Evolutionary conservation across 225 moss, liverwort and hornwort species (phyloP), one percentile per base, ranked within the genome.

Genomic region (Physcomitrellopsis africana): DNA sequence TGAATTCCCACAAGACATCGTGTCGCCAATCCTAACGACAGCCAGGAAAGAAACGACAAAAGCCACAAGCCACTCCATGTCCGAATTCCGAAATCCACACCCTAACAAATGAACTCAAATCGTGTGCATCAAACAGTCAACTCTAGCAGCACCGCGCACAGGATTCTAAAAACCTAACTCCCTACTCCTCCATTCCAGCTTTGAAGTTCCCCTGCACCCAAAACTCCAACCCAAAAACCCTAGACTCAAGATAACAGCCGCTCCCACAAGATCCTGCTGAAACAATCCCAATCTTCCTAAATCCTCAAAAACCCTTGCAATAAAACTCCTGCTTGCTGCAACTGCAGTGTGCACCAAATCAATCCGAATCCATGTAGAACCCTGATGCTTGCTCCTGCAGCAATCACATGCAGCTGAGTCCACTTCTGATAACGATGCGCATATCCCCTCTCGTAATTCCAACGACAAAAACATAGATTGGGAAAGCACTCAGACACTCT

Each of bases 1-100:
- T 6, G 37, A 20, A n/a, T 11, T 64, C 12, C 29, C 58, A 56
- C 82, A 80, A 26, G 75, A 37, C 18, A 75, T 69, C 10, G 56
- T 55, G 17, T 27, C 61, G 9, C 68, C 68, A 13, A 18, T 42
- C 13, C 57, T 20, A 47, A 47, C 56, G 18, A 51, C 1, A 12
- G 60, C 67, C 67, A 76, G 32, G 17, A 68, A 60, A 37, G 41
- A 47, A 20, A 60, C 37, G 8, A 48, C 7, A 16, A 76, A 17
- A 19, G 27, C 32, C 12, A 46, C 19, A 56, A 18, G 10, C 61
- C 59, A 72, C 61, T 18, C 72, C 72, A 72, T 72, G 46, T 11
- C 27, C n/a, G 6, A 12, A 15, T 16, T 27, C 2, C 60, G 20
- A 24, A 60, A 9, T 43, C 32, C 9, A 1, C 16, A 54, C 10